Evolutionary conservation across 208 protist species (phyloP), one percentile per base, ranked within the genome.

Genomic region (Leishmania mexicana): DNA sequence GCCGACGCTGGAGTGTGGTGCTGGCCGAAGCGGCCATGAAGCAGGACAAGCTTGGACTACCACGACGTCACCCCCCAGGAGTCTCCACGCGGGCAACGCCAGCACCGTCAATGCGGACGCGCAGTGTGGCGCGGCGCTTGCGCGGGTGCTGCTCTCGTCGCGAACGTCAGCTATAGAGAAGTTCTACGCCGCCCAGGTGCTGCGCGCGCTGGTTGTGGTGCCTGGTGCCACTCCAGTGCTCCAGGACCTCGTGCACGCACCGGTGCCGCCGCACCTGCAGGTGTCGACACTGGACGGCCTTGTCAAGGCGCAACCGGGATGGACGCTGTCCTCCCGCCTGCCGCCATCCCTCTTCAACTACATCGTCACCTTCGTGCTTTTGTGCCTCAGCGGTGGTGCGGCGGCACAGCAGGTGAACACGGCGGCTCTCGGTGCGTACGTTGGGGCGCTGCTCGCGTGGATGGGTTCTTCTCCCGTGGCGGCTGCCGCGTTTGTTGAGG

Each of bases 181-280:
- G 80, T 96, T 94, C 76, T 96, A 94, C 86, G 89, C 91, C 0
- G 95, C 92, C 0, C 84, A 93, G 35, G 79, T 96, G 21, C 76
- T 97, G 21, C 75, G 84, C n/a, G 60, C 71, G 31, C 72, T 96
- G 8, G 60, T 96, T 15, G 51, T 51, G 38, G 45, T 91, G 19
- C 84, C 92, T 11, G 75, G 76, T 0, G 81, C 87, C 1, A 79
- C 87, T 5, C 60, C 70, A 53, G 76, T 96, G 11, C 45, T 84
- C 1, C 47, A 72, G 35, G 35, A 74, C 54, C 81, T 81, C 1
- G 81, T 83, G 76, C 54, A 58, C 24, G 19, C 54, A 2, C 74
- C 75, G 38, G 78, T 86, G n/a, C 83, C 83, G 3, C 65, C 42
- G 38, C 73, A 75, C 19, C 67, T 86, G 71, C 83, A 82, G 58